Evolutionary conservation across 2,329 filamentous ascomycete species (phyloP).

Genomic region (Arthrocladium fulminans): DNA sequence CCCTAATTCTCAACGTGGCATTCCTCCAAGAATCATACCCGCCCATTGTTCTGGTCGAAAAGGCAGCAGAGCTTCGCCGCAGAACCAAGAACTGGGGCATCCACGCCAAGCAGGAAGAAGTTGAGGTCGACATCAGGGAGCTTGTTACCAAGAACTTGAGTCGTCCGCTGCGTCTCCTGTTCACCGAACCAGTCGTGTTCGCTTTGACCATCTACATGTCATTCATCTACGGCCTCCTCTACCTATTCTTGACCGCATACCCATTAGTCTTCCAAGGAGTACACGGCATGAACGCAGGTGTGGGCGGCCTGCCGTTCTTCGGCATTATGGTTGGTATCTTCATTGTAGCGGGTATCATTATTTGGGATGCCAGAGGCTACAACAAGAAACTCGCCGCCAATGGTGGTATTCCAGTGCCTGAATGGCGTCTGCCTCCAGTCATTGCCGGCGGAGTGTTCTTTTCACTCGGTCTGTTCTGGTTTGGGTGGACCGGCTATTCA

Average conservation of each 20-base stretch:
- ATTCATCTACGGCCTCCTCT: conserved; percentile 25
- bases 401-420: conserved; percentile 48
- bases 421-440: conserved; percentile 49
- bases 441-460: conserved; percentile 45
- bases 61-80: conserved; percentile 46
- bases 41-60: conserved; percentile 48
- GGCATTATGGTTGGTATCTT: conserved; percentile 71
- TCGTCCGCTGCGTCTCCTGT: conserved; percentile 36
- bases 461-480: conserved; percentile 63
- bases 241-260: conserved; percentile 29
- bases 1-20: conserved; percentile 41
- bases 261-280: conserved; percentile 37
- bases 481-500: conserved; percentile 60
- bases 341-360: conserved; percentile 56
- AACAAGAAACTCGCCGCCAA: conserved; percentile 60
- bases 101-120: conserved; percentile 50
- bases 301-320: conserved; percentile 71
- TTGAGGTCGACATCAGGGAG: conserved; percentile 44
- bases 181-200: conserved; percentile 38
- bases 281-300: conserved; percentile 60
- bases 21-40: conserved; percentile 52
- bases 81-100: conserved; percentile 53
- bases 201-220: conserved; percentile 33
- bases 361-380: conserved; percentile 58
- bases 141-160: conserved; percentile 46